Percentiles rank a stretch among this genome's conserved stretches.
phyloP scores from a whole-genome alignment of 805 yeast genomes.

The Candida vaughaniae region DNA sequence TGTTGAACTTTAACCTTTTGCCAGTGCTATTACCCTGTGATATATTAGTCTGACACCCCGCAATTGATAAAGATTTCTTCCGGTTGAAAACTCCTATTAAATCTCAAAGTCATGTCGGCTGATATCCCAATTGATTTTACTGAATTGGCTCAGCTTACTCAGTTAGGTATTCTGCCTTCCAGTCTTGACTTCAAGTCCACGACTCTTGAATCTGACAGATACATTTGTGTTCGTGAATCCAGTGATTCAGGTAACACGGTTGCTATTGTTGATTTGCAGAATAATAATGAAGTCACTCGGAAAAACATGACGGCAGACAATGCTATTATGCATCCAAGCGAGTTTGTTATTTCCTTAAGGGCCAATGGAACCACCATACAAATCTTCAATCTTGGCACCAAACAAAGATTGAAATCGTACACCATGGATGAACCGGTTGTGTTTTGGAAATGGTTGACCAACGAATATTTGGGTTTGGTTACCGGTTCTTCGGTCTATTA shows the following conservation, averaged over 20 bases:
- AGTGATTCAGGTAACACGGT: conserved; percentile 74
- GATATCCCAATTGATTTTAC: conserved; percentile 97
- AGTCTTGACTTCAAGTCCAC: conserved; percentile 91
- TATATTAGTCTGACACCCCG: no score
- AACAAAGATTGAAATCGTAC: conserved; percentile 85
- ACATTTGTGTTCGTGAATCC: conserved; percentile 76
- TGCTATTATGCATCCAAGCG: conserved; percentile 93
- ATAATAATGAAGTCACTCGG: conserved; percentile 76
- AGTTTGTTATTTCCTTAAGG: conserved; percentile 85
- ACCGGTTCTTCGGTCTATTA: conserved; percentile 72
- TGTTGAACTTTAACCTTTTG: no score
- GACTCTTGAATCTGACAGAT: conserved; percentile 90
- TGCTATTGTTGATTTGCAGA: conserved; percentile 83
- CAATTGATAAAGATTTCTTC: no score
- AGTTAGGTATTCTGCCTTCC: conserved; percentile 79
- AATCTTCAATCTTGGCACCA: conserved; percentile 83
- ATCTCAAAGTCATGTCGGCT: conserved; percentile 20
- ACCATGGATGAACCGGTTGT: conserved; percentile 85
- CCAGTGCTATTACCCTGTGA: no score
- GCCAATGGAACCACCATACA: conserved; percentile 97
- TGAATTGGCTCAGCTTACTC: conserved; percentile 86
- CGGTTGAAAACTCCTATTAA: no score
- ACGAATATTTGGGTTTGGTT: conserved; percentile 74
- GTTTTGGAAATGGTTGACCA: conserved; percentile 92
- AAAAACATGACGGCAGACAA: conserved; percentile 97